Evolutionary conservation across 2,329 filamentous ascomycete genomes (phyloP).

Genomic region (Dothideomycetes sp.): DNA sequence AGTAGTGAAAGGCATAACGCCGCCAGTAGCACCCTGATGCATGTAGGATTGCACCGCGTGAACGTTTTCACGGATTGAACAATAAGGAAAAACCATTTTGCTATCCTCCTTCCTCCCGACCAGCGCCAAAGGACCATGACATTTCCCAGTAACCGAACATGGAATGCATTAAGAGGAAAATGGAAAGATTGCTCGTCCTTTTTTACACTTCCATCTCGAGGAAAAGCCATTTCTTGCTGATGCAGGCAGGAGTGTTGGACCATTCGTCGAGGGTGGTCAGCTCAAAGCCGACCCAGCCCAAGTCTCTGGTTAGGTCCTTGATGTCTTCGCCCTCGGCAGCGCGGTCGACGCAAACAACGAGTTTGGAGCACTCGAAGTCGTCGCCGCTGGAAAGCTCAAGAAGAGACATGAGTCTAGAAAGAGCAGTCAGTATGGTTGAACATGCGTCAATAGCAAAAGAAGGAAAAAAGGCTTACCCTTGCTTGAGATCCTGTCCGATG

Average conservation of each 20-base stretch:
- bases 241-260: slow-evolving; percentile 46
- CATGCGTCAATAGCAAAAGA: neutral
- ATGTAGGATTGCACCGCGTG: too few species aligned
- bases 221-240: slow-evolving; percentile 73
- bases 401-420: slow-evolving; percentile 65
- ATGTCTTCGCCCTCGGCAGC: slow-evolving; percentile 47
- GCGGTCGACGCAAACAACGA: slow-evolving; percentile 75
- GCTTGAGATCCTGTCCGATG: slow-evolving; percentile 69
- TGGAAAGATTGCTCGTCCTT: too few species aligned
- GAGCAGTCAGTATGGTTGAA: slow-evolving; percentile 18
- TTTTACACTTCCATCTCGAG: slow-evolving; percentile 73
- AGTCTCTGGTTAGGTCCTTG: slow-evolving; percentile 62
- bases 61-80: too few species aligned
- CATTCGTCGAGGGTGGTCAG: slow-evolving; percentile 70
- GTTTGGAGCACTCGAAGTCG: slow-evolving; percentile 58
- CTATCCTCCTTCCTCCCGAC: too few species aligned
- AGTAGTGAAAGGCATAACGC: too few species aligned
- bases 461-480: slow-evolving; percentile 55
- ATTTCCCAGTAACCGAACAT: too few species aligned
- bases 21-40: too few species aligned
- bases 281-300: slow-evolving; percentile 90
- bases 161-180: too few species aligned
- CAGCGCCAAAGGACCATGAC: too few species aligned
- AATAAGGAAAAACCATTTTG: too few species aligned
- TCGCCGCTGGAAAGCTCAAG: slow-evolving; percentile 76